These are phyloP conservation scores for Pseudozyma sp. DNA, from an alignment of 1,284 basidiomycete species.

Conservation along the genomic window DNA sequence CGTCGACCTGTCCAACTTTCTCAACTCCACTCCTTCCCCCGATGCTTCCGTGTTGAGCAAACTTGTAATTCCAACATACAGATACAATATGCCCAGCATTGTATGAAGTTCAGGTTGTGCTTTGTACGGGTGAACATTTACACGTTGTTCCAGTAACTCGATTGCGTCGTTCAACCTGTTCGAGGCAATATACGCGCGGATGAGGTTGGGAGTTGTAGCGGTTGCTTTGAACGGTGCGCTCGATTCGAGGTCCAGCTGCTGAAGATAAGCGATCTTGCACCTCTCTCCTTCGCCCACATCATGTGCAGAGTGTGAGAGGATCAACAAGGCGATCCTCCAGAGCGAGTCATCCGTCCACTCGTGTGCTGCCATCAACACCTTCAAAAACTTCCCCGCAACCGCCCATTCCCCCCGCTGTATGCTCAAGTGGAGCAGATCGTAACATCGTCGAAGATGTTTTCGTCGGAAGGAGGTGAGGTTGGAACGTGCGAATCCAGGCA, in stretches of 20 bases:
- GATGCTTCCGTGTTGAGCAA: neutral
- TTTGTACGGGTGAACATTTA: slow-evolving; percentile 37
- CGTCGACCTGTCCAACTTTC: slow-evolving; percentile 23
- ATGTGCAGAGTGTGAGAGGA: neutral
- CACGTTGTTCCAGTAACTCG: slow-evolving; percentile 27
- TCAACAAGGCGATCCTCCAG: slow-evolving; percentile 9
- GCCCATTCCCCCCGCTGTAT: slow-evolving; percentile 14
- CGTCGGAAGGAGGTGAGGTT: slow-evolving; percentile 18
- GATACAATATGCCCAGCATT: slow-evolving; percentile 33
- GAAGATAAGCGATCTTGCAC: slow-evolving; percentile 12
- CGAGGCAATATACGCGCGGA: slow-evolving; percentile 20
- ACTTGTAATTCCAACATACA: slow-evolving; percentile 21
- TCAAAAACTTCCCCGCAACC: slow-evolving; percentile 19
- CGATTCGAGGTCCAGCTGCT: slow-evolving; percentile 12
- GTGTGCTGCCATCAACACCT: slow-evolving; percentile 23
- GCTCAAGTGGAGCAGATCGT: slow-evolving; percentile 22
- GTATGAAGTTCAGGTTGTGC: slow-evolving; percentile 19
- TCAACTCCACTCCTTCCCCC: slow-evolving; percentile 8
- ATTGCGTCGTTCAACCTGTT: slow-evolving; percentile 27
- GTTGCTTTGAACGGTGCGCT: slow-evolving; percentile 25
- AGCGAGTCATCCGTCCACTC: slow-evolving; percentile 29
- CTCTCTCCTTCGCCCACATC: neutral
- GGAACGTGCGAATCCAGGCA: slow-evolving; percentile 5
- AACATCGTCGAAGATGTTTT: slow-evolving; percentile 25
- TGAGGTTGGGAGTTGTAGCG: slow-evolving; percentile 8